phyloP scores from a whole-genome alignment of 495 filamentous ascomycete species.

The Penicillium diatomitis region DNA sequence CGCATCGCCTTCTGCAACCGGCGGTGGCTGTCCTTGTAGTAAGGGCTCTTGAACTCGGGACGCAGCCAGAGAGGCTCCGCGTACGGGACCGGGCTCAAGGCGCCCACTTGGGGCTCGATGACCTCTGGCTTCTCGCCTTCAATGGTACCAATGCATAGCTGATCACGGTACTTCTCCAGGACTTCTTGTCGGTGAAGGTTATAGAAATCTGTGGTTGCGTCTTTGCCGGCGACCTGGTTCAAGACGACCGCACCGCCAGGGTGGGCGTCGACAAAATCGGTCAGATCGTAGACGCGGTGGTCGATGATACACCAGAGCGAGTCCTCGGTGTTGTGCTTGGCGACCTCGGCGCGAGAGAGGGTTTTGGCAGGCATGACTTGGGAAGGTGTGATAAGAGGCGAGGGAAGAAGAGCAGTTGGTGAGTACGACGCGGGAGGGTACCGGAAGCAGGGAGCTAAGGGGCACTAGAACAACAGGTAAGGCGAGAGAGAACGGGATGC shows the following conservation, averaged over 20 bases:
- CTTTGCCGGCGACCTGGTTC: slow-evolving; percentile 44
- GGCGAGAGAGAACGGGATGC: no score
- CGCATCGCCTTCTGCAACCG: slow-evolving; percentile 62
- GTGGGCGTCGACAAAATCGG: slow-evolving; percentile 49
- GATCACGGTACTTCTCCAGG: slow-evolving; percentile 59
- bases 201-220: slow-evolving; percentile 49
- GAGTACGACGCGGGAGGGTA: not conserved
- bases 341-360: slow-evolving; percentile 40
- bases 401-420: not conserved
- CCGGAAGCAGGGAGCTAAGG: not conserved
- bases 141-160: slow-evolving; percentile 66
- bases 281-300: slow-evolving; percentile 51
- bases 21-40: slow-evolving; percentile 71
- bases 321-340: slow-evolving; percentile 43
- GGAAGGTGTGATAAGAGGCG: not conserved
- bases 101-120: slow-evolving; percentile 58
- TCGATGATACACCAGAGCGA: slow-evolving; percentile 52
- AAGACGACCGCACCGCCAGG: slow-evolving; percentile 50
- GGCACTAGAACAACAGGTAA: no score
- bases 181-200: slow-evolving; percentile 55
- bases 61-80: slow-evolving; percentile 75
- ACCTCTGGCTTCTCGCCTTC: slow-evolving; percentile 67
- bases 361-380: slow-evolving; percentile 22
- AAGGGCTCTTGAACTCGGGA: slow-evolving; percentile 70
- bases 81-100: slow-evolving; percentile 68